phyloP scores from a whole-genome alignment of 371 early-diverging fungal genomes.

The Sporodiniella umbellata region DNA sequence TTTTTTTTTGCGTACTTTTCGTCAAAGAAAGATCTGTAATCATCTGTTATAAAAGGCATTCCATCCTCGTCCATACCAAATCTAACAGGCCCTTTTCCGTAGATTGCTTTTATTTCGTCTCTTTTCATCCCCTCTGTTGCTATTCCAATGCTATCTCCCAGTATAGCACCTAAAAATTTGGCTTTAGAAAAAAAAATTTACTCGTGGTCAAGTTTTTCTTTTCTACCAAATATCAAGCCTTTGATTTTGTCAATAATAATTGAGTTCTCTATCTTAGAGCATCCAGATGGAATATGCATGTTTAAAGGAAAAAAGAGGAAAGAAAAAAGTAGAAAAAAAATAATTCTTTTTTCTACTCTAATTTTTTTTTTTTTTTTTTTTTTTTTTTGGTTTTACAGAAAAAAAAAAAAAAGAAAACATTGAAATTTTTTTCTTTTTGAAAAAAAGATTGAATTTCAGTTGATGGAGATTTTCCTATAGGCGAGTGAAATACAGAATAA shows the following conservation, averaged over 20 bases:
- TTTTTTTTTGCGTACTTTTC: no score
- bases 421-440: no score
- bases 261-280: slow-evolving; percentile 33
- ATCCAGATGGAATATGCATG: slow-evolving; percentile 48
- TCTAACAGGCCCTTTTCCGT: slow-evolving; percentile 58
- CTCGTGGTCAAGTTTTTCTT: not conserved
- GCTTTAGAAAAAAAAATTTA: slow-evolving; percentile 1
- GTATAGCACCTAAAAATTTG: slow-evolving; percentile 50
- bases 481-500: no score
- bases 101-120: slow-evolving; percentile 31
- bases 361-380: not conserved
- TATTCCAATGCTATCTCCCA: slow-evolving; percentile 69
- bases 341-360: no score
- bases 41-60: slow-evolving; percentile 33
- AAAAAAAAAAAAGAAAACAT: not conserved
- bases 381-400: not conserved
- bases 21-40: slow-evolving; percentile 34
- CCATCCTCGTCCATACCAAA: slow-evolving; percentile 55
- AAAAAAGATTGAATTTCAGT: no score
- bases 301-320: slow-evolving; percentile 3
- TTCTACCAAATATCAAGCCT: slow-evolving; percentile 45
- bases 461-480: no score
- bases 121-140: slow-evolving; percentile 66
- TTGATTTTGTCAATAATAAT: slow-evolving; percentile 45
- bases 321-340: slow-evolving; percentile 1